Evolutionary conservation across 1,139 yeast genomes (phyloP).

Genomic region (Suhomyces choctaworum): DNA sequence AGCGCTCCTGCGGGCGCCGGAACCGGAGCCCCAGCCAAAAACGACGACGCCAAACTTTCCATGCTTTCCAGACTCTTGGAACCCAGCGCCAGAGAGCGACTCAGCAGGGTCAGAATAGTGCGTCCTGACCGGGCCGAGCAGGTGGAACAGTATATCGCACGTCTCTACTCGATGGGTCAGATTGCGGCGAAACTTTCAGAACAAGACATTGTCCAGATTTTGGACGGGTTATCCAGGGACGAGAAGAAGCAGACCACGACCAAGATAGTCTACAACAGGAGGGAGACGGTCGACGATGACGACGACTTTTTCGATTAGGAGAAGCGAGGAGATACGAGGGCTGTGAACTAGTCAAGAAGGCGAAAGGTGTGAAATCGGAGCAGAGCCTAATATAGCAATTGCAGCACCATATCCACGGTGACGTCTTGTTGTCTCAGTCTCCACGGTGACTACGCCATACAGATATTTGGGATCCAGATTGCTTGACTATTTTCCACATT

Average conservation of each 20-base stretch:
- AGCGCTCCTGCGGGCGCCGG: conserved; percentile 23
- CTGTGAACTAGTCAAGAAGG: too few relatives aligned
- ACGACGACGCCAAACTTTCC: conserved; percentile 36
- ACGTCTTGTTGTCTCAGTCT: too few relatives aligned
- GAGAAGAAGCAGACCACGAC: conserved; percentile 61
- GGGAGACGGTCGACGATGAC: conserved; percentile 15
- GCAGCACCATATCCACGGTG: too few relatives aligned
- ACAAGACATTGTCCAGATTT: conserved; percentile 74
- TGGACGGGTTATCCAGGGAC: conserved; percentile 82
- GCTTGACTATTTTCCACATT: too few relatives aligned
- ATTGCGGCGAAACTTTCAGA: conserved; percentile 72
- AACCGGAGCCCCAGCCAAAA: conserved; percentile 18
- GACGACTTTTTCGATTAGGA: conserved; percentile 19
- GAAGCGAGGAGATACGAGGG: too few relatives aligned
- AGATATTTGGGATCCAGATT: too few relatives aligned
- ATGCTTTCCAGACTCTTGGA: conserved; percentile 71
- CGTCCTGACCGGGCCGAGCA: conserved; percentile 88
- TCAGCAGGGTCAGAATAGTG: conserved; percentile 83
- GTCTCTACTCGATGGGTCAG: conserved; percentile 78
- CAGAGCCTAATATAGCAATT: too few relatives aligned
- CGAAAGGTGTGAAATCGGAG: too few relatives aligned
- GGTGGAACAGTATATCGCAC: conserved; percentile 79
- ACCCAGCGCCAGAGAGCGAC: conserved; percentile 82
- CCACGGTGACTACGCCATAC: too few relatives aligned
- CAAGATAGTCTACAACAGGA: conserved; percentile 47